Base-by-base conservation (phyloP, 148 eudicot genomes). In the Dysphania ambrosioides region DNA sequence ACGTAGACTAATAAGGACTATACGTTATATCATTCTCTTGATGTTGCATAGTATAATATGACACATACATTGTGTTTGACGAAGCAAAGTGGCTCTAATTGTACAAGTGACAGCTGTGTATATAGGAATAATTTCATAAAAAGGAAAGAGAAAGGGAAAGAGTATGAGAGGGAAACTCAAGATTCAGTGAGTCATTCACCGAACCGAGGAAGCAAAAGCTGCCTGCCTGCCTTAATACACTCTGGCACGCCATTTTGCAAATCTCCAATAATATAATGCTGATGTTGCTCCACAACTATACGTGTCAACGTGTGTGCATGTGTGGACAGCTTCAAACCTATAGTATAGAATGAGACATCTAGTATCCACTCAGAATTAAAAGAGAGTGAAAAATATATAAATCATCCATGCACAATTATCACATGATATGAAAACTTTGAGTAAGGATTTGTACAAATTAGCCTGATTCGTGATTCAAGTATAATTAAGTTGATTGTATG, bases 241-340 rank as follows among this genome's bases (percentile, higher is more conserved):
- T 71, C 53, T 70, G 40, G 27, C 69, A 78, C 80, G 80, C 76
- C 71, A 78, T 21, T n/a, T 49, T 65, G 0, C 47, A 64, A 31
- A 40, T 40, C 65, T 29, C 60, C 24, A 2, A 56, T 31, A n/a
- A 19, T 34, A 56, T 31, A n/a, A 19, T 34, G 44, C 4, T 24
- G 29, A 70, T 78, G 34, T 55, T 47, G 57, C 80, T 76, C 80
- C 80, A 71, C 71, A 67, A 77, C 49, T 56, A 19, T 71, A 71
- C 71, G 71, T 71, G 71, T 77, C 29, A n/a, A n/a, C n/a, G n/a
- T n/a, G n/a, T 63, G 7, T 77, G 49, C 61, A 64, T 74, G 62
- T 63, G 56, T 74, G 68, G 70, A 51, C n/a, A 51, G 21, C 6
- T 5, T 42, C 47, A 9, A 42, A 42, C 9, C 9, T 42, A 9